Evolutionary conservation across 106 monocot genomes (phyloP).

Genomic region (Dendrobium nobile): DNA sequence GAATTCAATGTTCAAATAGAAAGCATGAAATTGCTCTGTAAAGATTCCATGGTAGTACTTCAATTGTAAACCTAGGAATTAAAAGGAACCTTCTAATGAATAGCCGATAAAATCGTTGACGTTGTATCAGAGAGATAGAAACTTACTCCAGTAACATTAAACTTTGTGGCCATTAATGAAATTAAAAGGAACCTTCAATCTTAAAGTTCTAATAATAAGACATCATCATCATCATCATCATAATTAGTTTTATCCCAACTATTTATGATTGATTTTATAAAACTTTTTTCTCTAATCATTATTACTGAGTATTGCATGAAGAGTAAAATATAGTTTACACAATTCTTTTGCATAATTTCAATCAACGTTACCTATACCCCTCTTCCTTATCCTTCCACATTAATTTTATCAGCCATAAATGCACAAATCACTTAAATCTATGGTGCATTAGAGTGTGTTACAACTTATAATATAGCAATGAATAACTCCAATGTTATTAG

Average conservation of each 20-base stretch:
- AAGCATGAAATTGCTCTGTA: not conserved
- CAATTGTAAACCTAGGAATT: not conserved
- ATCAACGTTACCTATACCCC: not conserved
- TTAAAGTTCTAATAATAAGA: not conserved
- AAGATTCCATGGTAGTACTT: not conserved
- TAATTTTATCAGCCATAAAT: not conserved
- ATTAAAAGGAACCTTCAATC: not conserved
- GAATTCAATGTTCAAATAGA: not conserved
- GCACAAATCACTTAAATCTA: not conserved
- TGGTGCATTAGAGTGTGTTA: not conserved
- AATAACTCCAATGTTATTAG: not conserved
- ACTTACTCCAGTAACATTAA: not conserved
- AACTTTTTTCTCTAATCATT: not conserved
- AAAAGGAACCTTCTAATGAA: not conserved
- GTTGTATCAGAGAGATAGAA: not conserved
- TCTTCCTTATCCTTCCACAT: not conserved
- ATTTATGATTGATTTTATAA: not conserved
- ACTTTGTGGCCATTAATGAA: not conserved
- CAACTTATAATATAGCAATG: not conserved
- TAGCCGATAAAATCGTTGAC: not conserved
- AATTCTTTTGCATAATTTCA: not conserved
- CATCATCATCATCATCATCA: not conserved
- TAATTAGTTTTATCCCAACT: not conserved
- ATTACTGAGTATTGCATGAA: not conserved
- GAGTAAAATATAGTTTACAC: not conserved